Base-by-base conservation (phyloP, 805 yeast species). In the Wickerhamiella azyma region DNA sequence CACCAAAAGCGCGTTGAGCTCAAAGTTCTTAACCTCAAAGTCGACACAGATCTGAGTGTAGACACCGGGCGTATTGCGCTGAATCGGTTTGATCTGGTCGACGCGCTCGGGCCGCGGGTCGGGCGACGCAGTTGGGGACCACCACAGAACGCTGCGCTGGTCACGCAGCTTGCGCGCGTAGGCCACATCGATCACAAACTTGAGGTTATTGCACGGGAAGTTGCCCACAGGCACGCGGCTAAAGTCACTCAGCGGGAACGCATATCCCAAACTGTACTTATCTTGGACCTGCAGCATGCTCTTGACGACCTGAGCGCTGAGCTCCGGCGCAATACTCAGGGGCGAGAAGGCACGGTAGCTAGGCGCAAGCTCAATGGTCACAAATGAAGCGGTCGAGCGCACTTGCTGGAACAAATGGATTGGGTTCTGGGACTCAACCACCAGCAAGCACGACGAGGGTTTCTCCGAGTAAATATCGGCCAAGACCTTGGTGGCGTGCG, bases 221-320 rank as follows among this genome's bases (percentile, higher is more conserved):
- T 92, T 89, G 58, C 97, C 85, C 30, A 92, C 59, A 1, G 98
- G 98, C 42, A 92, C 74, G 46, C 81, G 78, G 36, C 89, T 76
- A 58, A 81, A 85, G 48, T 72, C 70, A 0, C 96, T 71, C 45
- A 85, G 60, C 0, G 76, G 66, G 16, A 78, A 69, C 5, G 40
- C 36, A 17, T 35, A 42, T 9, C 28, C 40, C 16, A 42, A 26
- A 14, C 18, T 42, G 29, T 86, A 58, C 83, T 94, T 81, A 1
- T 77, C 66, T 0, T 92, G 81, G 39, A 86, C 64, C 0, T 84
- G 76, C 39, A 89, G 68, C 59, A 77, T 77, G 52, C 82, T 86
- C 53, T 78, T 79, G 37, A 79, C 69, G 3, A 85, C 66, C 51
- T 85, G 66, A 51, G 77, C 79, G 45, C 79, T 66, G 7, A 85